These are phyloP conservation scores for Populus hybrid DNA, from an alignment of 441 rosid species.

Conservation along the genomic window DNA sequence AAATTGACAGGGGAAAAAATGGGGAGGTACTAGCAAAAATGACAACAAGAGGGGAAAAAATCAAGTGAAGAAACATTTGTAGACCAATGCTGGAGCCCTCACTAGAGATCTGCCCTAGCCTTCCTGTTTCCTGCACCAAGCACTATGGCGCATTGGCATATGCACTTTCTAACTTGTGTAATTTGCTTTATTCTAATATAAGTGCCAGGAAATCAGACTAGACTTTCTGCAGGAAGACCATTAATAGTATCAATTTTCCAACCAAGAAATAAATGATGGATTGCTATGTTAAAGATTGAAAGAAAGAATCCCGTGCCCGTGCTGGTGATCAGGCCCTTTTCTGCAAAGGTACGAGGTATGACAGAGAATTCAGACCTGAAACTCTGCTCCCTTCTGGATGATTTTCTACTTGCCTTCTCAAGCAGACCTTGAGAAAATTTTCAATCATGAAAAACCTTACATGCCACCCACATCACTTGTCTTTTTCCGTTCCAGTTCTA, in stretches of 20 bases:
- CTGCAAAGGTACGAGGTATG: slow-evolving; percentile 20
- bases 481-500: slow-evolving; percentile 28
- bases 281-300: slow-evolving; percentile 65
- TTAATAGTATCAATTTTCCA: slow-evolving; percentile 35
- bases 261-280: slow-evolving; percentile 41
- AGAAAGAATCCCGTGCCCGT: slow-evolving; percentile 53
- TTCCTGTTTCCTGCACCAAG: slow-evolving; percentile 32
- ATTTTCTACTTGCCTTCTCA: slow-evolving; percentile 31
- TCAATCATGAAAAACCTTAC: slow-evolving; percentile 1
- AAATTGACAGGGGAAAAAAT: slow-evolving; percentile 22
- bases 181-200: slow-evolving; percentile 28
- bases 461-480: slow-evolving; percentile 17
- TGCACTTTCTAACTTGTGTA: slow-evolving; percentile 17
- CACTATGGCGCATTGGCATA: slow-evolving; percentile 17
- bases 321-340: slow-evolving; percentile 29
- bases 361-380: slow-evolving; percentile 27
- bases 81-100: slow-evolving; percentile 35
- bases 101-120: slow-evolving; percentile 28
- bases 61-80: slow-evolving; percentile 19
- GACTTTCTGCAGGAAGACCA: slow-evolving; percentile 34
- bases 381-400: slow-evolving; percentile 18
- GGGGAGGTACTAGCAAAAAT: slow-evolving; percentile 22
- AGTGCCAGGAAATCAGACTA: slow-evolving; percentile 33
- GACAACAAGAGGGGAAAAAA: slow-evolving; percentile 11
- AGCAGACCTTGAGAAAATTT: slow-evolving; percentile 15